These are phyloP conservation scores for Kluyveromyces lactis DNA, from an alignment of 805 yeast species.

Conservation along the genomic window DNA sequence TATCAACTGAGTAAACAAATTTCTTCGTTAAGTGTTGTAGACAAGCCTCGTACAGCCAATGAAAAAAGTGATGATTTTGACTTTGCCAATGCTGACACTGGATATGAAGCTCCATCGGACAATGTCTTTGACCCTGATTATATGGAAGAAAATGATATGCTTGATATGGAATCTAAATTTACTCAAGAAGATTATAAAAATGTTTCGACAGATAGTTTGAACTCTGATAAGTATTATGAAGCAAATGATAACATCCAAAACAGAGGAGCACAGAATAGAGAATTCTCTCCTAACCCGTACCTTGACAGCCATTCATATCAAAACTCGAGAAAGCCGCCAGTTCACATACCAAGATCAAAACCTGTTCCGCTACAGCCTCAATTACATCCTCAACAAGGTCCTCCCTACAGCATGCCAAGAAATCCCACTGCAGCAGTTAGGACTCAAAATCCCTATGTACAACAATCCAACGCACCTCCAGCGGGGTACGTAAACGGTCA, in stretches of 20 bases:
- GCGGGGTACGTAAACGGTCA: neutral
- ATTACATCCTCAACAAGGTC: neutral
- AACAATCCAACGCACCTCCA: too few species aligned
- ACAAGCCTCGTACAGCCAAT: neutral
- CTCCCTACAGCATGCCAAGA: neutral
- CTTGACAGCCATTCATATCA: too few species aligned
- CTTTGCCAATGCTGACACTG: constrained; percentile 4
- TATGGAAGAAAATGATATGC: constrained; percentile 23
- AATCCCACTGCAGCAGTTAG: too few species aligned
- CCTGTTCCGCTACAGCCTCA: neutral
- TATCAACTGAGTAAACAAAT: constrained; percentile 12
- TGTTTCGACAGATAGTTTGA: constrained; percentile 3
- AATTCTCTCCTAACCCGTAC: too few species aligned
- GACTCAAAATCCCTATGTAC: too few species aligned
- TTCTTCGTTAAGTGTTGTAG: constrained; percentile 6
- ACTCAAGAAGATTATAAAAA: constrained; percentile 13
- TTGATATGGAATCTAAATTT: constrained; percentile 25
- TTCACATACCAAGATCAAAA: too few species aligned
- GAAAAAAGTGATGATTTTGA: constrained; percentile 9
- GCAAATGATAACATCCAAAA: neutral
- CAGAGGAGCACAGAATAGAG: too few species aligned
- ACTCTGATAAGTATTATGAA: neutral
- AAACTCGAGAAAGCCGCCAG: too few species aligned
- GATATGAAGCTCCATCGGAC: constrained; percentile 13
- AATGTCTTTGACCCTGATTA: constrained; percentile 27